Evolutionary conservation across 2,329 filamentous ascomycete species (phyloP).

Genomic region (Lasiodiplodia hormozganensis): DNA sequence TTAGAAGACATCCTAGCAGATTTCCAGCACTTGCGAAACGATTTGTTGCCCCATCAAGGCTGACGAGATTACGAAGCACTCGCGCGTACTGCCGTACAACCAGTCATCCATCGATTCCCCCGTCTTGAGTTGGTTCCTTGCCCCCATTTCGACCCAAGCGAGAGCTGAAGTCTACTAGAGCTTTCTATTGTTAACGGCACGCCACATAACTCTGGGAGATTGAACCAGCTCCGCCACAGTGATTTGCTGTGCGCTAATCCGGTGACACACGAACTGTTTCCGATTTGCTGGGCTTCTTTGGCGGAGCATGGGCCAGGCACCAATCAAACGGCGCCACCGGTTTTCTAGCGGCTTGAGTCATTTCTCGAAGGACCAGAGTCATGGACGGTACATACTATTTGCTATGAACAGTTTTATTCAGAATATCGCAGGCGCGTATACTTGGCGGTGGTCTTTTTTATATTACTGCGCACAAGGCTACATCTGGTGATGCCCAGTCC

Average conservation of each 20-base stretch:
- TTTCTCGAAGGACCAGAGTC: not conserved
- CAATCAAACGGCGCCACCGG: not conserved
- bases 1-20: not conserved
- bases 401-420: too few relatives aligned
- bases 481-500: not conserved
- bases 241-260: not conserved
- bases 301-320: not conserved
- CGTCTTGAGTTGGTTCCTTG: accelerated
- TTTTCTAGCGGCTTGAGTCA: not conserved
- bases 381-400: not conserved
- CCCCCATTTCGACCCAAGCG: not conserved
- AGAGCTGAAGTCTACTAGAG: not conserved
- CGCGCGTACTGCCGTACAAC: not conserved
- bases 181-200: not conserved
- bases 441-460: too few relatives aligned
- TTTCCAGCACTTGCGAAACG: not conserved
- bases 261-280: not conserved
- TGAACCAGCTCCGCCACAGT: not conserved
- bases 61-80: not conserved
- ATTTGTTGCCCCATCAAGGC: not conserved
- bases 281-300: not conserved
- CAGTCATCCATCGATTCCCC: not conserved
- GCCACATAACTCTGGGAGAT: too few relatives aligned
- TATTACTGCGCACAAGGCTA: not conserved
- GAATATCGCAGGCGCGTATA: too few relatives aligned